Evolutionary conservation across 805 yeast genomes (phyloP), one percentile per base, ranked within the genome.

Genomic region (Candida mattraensis): DNA sequence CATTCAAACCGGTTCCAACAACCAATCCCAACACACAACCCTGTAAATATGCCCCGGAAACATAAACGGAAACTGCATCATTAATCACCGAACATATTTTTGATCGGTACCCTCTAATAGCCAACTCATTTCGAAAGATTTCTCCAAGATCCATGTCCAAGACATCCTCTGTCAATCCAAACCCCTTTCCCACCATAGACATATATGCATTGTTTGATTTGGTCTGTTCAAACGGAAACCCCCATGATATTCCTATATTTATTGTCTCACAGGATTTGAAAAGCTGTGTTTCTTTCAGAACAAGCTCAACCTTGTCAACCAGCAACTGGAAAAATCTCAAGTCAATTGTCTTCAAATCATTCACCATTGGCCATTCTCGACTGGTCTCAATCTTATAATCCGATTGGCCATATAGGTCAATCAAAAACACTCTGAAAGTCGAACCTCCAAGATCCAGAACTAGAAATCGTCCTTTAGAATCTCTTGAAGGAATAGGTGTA

Each of bases 1-100:
- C 55, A 47, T 82, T 82, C 35, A 76, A 56, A 1, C 89, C 89
- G 3, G 89, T 82, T 1, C 89, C 88, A 33, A 81, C 56, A 3
- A 82, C 83, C 45, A 82, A 45, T 0, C 84, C 83, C 28, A 80
- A 47, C 37, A 60, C 51, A 35, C 70, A 67, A 2, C 61, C 40
- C 9, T 50, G 44, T 12, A 56, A 44, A 10, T 56, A 56, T 13
- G 56, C 47, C 7, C 80, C 80, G 0, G 85, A 71, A 8, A 80
- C 60, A 51, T 69, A 74, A 0, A 80, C 84, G 0, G 85, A 80
- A n/a, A 78, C 68, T 1, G 85, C 74, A 40, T 57, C 88, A 54
- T 82, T 82, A 19, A 80, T 61, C 24, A 81, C 67, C 11, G 69
- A 58, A 41, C 64, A 56, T 15, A 80, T 67, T 12, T 72, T 56